Evolutionary conservation across 495 filamentous ascomycete species (phyloP), one percentile per base, ranked within the genome.

Genomic region (Podospora anserina): DNA sequence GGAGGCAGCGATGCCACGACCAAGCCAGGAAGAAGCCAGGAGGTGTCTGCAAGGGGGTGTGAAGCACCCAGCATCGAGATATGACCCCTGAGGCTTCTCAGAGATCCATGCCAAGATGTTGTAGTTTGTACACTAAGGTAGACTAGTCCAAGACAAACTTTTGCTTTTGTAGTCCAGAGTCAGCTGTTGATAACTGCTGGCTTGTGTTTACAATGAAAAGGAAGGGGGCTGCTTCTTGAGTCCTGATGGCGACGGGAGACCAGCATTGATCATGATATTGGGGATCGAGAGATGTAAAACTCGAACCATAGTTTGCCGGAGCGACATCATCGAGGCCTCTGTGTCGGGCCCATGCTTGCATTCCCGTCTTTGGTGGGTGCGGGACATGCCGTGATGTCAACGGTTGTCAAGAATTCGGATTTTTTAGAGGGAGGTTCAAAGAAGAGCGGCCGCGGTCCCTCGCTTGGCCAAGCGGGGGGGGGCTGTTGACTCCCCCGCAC

Each of bases 401-500:
- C 23, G 55, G 23, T 26, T 58, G 55, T 26, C 55, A 49, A 49
- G 7, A 11, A 49, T 49, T 49, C 39, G 39, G 39, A 16, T 49
- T 49, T 63, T n/a, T 63, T 53, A 16, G 19, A 58, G 0, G 32
- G 16, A 30, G 20, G 59, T 28, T 30, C 23, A 32, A 18, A 61
- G 26, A 32, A 26, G 23, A 61, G 59, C 23, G 30, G 59, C 23
- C 39, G 39, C 13, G 39, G 39, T 49, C 39, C 2, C 39, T 49
- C 39, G 39, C 39, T 49, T 49, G 39, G 39, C 19, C 59, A 13
- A 26, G 20, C 23, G 19, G 20, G 20, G 7, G 23, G 59, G 27
- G 60, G 30, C 9, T 62, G 26, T 34, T 30, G 20, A 32, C 20
- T 61, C 28, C 59, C 59, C 59, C 59, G 32, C 61, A 32, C 61